Conservation (phyloP, 306 rosid genomes). For the Castanea crenata region DNA sequence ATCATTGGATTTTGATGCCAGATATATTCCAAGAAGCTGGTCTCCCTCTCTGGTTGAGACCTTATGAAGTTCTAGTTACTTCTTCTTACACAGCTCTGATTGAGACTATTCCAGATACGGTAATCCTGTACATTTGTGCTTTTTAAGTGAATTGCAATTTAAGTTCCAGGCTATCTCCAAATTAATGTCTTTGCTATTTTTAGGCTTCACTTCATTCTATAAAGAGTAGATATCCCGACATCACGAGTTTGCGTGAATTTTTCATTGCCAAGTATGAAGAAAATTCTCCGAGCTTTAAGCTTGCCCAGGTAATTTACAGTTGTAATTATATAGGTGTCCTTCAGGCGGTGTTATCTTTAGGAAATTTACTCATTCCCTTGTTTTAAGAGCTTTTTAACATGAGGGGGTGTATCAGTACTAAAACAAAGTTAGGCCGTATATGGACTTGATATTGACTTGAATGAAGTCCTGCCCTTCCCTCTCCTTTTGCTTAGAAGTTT, state of each 20-base stretch:
- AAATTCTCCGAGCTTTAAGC: constrained; percentile 95
- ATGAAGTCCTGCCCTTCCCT: neutral
- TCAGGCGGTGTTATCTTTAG: neutral
- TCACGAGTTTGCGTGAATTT: constrained; percentile 83
- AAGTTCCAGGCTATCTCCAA: neutral
- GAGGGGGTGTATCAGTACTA: neutral
- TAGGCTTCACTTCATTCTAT: constrained; percentile 98
- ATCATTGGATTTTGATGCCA: constrained; percentile 50
- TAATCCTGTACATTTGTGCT: constrained; percentile 27
- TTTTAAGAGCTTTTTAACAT: neutral
- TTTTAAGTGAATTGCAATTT: neutral
- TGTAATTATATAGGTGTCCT: neutral
- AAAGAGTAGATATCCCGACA: constrained; percentile 86
- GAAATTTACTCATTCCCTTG: neutral
- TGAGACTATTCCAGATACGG: constrained; percentile 99
- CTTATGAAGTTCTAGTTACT: constrained; percentile 93
- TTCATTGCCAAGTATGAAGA: constrained; percentile 87
- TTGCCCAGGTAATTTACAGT: constrained; percentile 81
- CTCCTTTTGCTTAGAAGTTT: too few species aligned
- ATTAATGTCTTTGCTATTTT: constrained; percentile 24
- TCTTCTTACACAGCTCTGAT: constrained; percentile 95
- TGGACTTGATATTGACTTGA: neutral
- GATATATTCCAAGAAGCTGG: constrained; percentile 99
- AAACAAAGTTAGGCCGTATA: neutral
- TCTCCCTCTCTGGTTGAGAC: constrained; percentile 98